Evolutionary conservation across 2,329 filamentous ascomycete genomes (phyloP).

Genomic region (Sclerotinia minor): DNA sequence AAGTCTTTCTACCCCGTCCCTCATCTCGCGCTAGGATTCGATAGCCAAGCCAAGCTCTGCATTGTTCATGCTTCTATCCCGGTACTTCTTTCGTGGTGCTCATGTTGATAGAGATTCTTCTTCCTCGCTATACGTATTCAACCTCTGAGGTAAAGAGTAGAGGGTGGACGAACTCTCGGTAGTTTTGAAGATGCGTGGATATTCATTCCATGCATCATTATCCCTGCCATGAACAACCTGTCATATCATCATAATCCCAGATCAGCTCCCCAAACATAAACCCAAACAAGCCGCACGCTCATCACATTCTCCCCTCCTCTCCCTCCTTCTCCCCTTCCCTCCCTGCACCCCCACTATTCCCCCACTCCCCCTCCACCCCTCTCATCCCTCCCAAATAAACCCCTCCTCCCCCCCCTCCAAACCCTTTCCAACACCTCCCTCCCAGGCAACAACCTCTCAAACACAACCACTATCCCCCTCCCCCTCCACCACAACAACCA

Average conservation of each 20-base stretch:
- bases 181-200: neutral
- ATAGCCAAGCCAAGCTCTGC: neutral
- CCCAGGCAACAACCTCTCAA: slow-evolving; percentile 75
- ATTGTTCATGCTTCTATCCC: neutral
- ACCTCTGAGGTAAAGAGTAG: no score
- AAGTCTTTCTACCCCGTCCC: neutral
- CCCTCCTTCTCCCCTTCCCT: slow-evolving; percentile 18
- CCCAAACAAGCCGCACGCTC: neutral
- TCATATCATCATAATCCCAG: neutral
- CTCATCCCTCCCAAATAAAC: slow-evolving; percentile 70
- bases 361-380: slow-evolving; percentile 32
- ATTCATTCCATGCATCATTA: neutral
- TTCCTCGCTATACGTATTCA: neutral
- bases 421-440: slow-evolving; percentile 78
- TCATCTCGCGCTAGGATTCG: neutral
- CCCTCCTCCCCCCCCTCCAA: slow-evolving; percentile 81
- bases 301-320: neutral
- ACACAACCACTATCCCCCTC: slow-evolving; percentile 95
- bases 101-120: neutral
- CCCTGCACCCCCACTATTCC: slow-evolving; percentile 23
- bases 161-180: no score
- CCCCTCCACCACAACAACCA: slow-evolving; percentile 85
- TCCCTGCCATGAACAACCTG: neutral
- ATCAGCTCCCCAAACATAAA: neutral
- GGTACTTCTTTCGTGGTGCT: neutral